A percentile compares a stretch with the other conserved stretches of the same genome.
phyloP scores from a whole-genome alignment of 2,329 filamentous ascomycete genomes.

The Penicillium sp. region DNA sequence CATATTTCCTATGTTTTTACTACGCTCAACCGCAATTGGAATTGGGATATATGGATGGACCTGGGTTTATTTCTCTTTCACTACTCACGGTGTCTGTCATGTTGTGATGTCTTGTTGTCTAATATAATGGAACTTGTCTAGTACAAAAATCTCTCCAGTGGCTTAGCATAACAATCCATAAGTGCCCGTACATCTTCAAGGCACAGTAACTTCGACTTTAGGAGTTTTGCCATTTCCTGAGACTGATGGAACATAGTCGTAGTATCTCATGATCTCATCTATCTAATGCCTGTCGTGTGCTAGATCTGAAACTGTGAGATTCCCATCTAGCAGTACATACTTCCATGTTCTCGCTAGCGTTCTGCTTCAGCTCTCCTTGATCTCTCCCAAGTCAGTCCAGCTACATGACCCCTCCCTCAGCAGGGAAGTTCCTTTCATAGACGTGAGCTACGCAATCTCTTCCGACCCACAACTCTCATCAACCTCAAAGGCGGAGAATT shows the following conservation, averaged over 20 bases:
- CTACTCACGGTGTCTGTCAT: background rate
- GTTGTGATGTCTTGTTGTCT: background rate
- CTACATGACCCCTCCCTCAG: background rate
- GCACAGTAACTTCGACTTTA: no score
- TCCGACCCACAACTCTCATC: constrained; percentile 17
- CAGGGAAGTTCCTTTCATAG: background rate
- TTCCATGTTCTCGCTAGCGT: background rate
- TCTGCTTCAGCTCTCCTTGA: no score
- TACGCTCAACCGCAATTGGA: background rate
- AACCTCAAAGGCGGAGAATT: constrained; percentile 8
- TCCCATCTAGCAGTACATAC: no score
- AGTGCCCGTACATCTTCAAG: no score
- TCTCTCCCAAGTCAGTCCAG: background rate
- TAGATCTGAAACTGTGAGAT: no score
- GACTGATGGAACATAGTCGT: no score
- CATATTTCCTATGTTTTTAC: background rate
- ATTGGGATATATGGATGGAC: background rate
- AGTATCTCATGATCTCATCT: no score
- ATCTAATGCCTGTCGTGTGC: no score
- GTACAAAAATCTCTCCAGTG: background rate
- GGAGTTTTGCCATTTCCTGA: no score
- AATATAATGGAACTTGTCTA: constrained; percentile 1
- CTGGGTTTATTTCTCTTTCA: background rate
- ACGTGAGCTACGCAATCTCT: background rate
- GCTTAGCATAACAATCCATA: no score